Evolutionary conservation across 345 rosid genomes (phyloP), one percentile per base, ranked within the genome.

Genomic region (Anacardium occidentale): DNA sequence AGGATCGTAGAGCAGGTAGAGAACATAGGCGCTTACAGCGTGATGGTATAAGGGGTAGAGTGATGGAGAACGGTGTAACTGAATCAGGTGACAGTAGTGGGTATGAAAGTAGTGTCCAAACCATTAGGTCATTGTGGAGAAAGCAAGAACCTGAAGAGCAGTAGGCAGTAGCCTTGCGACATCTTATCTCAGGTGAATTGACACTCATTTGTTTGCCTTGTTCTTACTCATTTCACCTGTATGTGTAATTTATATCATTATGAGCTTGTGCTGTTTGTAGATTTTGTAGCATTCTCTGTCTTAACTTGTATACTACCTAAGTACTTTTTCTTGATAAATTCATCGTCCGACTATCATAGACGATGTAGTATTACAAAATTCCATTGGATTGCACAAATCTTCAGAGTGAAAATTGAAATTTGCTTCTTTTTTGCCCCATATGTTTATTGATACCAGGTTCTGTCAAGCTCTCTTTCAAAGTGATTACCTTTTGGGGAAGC

Each of bases 81-180:
- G 97, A 94, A 85, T 84, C 93, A 29, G 91, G 90, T 62, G 92
- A 88, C 73, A 90, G 97, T 83, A 90, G 90, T 69, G 85, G 97
- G 51, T 90, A 87, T 26, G 90, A 88, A 68, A 88, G 91, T 75
- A 81, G 82, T 66, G 78, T 60, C 32, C 91, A 80, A 58, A 78
- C 82, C 73, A 81, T 57, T 64, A 74, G 70, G 69, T 69, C 86
- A 47, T 47, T 73, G 62, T 77, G 75, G 83, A 87, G 81, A 79
- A 82, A 81, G 77, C 82, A 69, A 74, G 88, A 82, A 73, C 57
- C 74, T 24, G 86, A 74, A 56, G 82, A 83, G 72, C 83, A 76
- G 75, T 84, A 81, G 76, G 74, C 83, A 76, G 74, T 84, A 81
- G 76, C 75, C 77, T 64, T 51, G 45, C 75, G 34, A 62, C 52